Evolutionary conservation across 2,329 filamentous ascomycete species (phyloP), one percentile per base, ranked within the genome.

Genomic region (Neopestalotiopsis clavispora): DNA sequence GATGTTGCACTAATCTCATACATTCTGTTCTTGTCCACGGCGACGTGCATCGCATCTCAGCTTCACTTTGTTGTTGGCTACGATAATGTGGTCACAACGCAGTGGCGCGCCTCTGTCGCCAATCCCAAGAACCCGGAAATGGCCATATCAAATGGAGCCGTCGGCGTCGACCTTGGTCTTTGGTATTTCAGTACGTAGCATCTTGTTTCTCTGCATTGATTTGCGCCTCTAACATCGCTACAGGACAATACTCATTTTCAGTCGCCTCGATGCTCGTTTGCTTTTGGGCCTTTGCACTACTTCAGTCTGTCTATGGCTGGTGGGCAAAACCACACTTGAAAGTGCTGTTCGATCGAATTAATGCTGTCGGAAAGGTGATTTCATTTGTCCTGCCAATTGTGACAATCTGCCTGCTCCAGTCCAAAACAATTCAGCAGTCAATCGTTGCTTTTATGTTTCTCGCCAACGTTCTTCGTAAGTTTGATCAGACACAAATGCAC

Each of bases 281-380:
- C 30, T 73, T 73, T 57, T 72, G 71, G 71, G 71, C 71, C 2
- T 71, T 72, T 40, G 67, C 71, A 23, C 57, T 73, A n/a, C 61
- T 68, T 7, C 69, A 71, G 28, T 72, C 71, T 2, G 67, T 72
- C 13, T 72, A 72, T 30, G 72, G 68, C n/a, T 68, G 67, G 68
- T 56, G 65, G 4, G 60, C 67, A 6, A 70, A 65, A 30, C 59
- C 67, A 4, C 69, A 68, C 14, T 56, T 71, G 6, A 61, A 42
- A n/a, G 10, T 13, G 3, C 40, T 57, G 1, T 32, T 72, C 28
- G 66, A 67, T 9, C 23, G 49, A 6, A 58, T 69, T n/a, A 71
- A 72, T 38, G 40, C n/a, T 9, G 49, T 52, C n/a, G 71, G 71
- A 6, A 73, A 72, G 57, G 57, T 66, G 1, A 13, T 67, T 14